These are phyloP conservation scores for Rhynchospora tenuis DNA, from an alignment of 176 grass and related monocot species.

Conservation along the genomic window DNA sequence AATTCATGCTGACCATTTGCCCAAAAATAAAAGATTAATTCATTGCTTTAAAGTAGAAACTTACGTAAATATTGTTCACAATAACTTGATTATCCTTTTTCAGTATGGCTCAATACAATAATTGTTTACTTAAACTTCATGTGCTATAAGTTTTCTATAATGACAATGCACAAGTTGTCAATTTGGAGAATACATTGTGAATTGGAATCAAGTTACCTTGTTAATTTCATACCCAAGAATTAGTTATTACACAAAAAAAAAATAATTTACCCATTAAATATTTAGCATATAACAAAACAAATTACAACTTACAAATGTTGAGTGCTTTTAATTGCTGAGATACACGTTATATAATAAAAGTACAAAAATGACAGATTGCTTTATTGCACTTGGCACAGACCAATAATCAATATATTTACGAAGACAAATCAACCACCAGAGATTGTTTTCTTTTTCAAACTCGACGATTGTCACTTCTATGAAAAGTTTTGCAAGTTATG, in stretches of 20 bases:
- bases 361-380: not conserved
- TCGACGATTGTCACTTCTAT: not conserved
- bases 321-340: not conserved
- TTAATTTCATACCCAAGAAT: not conserved
- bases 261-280: not conserved
- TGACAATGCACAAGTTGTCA: not conserved
- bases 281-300: not conserved
- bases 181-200: not conserved
- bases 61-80: not conserved
- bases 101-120: not conserved
- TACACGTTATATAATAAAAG: not conserved
- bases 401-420: not conserved
- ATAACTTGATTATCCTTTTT: not conserved
- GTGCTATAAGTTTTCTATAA: not conserved
- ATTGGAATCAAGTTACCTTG: not conserved
- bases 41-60: no score
- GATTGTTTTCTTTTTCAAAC: not conserved
- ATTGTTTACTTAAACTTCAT: not conserved
- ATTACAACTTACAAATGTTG: not conserved
- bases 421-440: not conserved
- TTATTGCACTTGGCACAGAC: not conserved
- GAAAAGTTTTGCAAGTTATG: constrained; percentile 8
- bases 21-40: no score
- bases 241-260: not conserved
- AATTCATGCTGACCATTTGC: no score